These are phyloP conservation scores for Sordariomycetes sp. DNA, from an alignment of 2,329 filamentous ascomycete species.

Conservation along the genomic window DNA sequence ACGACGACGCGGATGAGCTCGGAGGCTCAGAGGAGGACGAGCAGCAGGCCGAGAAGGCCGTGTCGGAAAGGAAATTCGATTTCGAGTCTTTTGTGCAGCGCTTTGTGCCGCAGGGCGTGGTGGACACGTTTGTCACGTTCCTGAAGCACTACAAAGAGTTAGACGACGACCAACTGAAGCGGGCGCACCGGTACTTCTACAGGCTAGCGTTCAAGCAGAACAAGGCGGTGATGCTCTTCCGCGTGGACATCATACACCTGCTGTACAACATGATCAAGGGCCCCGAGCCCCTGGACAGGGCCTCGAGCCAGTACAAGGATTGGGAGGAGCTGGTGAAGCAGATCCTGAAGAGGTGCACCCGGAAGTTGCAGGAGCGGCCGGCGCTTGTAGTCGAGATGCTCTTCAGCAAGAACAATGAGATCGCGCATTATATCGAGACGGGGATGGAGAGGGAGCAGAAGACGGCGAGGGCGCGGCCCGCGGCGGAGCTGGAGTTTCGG, in stretches of 20 bases:
- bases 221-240: slow-evolving; percentile 76
- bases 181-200: slow-evolving; percentile 89
- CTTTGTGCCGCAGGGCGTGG: slow-evolving; percentile 73
- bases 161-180: slow-evolving; percentile 69
- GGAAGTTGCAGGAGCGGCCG: slow-evolving; percentile 76
- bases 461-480: slow-evolving; percentile 52
- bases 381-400: slow-evolving; percentile 84
- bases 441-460: slow-evolving; percentile 82
- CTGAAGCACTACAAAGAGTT: slow-evolving; percentile 74
- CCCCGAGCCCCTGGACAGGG: slow-evolving; percentile 61
- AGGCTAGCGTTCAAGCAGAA: slow-evolving; percentile 92
- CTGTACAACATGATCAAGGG: slow-evolving; percentile 91
- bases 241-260: slow-evolving; percentile 80
- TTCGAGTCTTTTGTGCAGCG: slow-evolving; percentile 73
- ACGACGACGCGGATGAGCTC: slow-evolving; percentile 41
- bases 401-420: slow-evolving; percentile 83
- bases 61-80: slow-evolving; percentile 85
- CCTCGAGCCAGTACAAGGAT: slow-evolving; percentile 62
- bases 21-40: slow-evolving; percentile 66
- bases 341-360: slow-evolving; percentile 69
- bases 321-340: slow-evolving; percentile 88
- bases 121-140: slow-evolving; percentile 82
- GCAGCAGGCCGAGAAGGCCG: slow-evolving; percentile 56
- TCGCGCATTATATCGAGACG: slow-evolving; percentile 79
- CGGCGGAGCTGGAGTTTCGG: slow-evolving; percentile 75